Percentiles rank a stretch among this genome's conserved stretches.
Conservation (phyloP, 2,329 filamentous ascomycete genomes). For the Grosmannia clavigera region DNA sequence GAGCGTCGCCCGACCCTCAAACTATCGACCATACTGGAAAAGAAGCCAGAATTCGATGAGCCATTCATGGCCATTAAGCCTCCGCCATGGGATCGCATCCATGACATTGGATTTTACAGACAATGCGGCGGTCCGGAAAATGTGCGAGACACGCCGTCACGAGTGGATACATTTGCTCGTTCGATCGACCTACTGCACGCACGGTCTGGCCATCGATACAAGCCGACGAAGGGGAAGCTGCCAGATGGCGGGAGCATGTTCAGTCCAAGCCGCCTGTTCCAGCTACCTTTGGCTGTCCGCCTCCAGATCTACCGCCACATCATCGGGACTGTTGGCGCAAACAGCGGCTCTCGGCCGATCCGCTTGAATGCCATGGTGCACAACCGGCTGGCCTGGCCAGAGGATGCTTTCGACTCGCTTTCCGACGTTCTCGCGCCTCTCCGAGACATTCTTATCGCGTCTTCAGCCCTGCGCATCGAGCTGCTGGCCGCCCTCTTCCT, state of each 20-base stretch:
- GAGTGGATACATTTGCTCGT: background rate
- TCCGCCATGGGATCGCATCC: constrained; percentile 9
- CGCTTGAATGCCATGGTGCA: constrained; percentile 19
- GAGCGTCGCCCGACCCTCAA: background rate
- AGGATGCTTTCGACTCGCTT: constrained; percentile 21
- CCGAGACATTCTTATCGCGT: background rate
- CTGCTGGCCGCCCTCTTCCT: constrained; percentile 24
- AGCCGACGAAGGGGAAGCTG: background rate
- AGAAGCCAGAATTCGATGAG: background rate
- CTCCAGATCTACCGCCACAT: background rate
- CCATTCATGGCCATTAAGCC: background rate
- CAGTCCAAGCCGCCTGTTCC: background rate
- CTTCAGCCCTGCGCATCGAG: constrained; percentile 23
- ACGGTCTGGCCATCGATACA: background rate
- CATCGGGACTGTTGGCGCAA: background rate
- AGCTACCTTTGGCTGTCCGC: background rate
- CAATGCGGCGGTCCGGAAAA: background rate
- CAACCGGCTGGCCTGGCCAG: constrained; percentile 23
- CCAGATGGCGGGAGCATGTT: background rate
- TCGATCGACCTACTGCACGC: background rate
- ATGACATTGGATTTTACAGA: constrained; percentile 2
- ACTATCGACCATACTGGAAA: background rate
- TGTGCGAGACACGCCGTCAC: background rate
- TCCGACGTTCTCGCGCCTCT: constrained; percentile 11
- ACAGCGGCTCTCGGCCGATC: background rate